These are phyloP conservation scores for Coemansia sp. DNA, from an alignment of 192 early-diverging fungal genomes.

Conservation along the genomic window DNA sequence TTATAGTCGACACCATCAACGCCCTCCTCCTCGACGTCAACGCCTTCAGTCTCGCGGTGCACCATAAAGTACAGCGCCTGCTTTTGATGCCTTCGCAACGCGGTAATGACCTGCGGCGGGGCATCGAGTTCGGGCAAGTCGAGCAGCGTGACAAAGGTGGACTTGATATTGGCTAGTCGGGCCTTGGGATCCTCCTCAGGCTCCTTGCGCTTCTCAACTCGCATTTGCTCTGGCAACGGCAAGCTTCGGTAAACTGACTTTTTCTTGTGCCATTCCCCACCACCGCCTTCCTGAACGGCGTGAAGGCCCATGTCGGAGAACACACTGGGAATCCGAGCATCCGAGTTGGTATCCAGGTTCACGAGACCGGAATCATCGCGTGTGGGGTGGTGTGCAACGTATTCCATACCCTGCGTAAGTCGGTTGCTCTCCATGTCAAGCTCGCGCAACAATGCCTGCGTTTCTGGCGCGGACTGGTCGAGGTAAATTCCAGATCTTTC, in stretches of 20 bases:
- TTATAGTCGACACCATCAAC: background rate
- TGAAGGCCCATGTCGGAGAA: constrained; percentile 32
- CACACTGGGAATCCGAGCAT: constrained; percentile 33
- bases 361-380: constrained; percentile 25
- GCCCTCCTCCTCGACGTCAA: constrained; percentile 47
- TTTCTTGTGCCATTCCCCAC: background rate
- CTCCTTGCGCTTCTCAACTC: constrained; percentile 9
- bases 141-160: constrained; percentile 51
- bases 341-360: constrained; percentile 24
- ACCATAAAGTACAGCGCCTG: constrained; percentile 82
- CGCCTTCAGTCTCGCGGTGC: constrained; percentile 68
- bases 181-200: constrained; percentile 27
- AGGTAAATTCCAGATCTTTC: constrained; percentile 35
- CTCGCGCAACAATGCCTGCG: constrained; percentile 26
- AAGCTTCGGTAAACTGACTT: constrained; percentile 10
- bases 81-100: constrained; percentile 77
- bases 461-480: constrained; percentile 37
- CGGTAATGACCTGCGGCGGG: constrained; percentile 54
- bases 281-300: background rate
- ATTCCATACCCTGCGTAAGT: constrained; percentile 33
- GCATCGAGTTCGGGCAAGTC: constrained; percentile 45
- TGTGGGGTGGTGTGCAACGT: constrained; percentile 18
- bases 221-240: constrained; percentile 27
- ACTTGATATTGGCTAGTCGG: constrained; percentile 44
- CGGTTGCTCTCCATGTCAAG: constrained; percentile 26